Base-by-base conservation (phyloP, 129 eudicot genomes). In the Arctium minus region DNA sequence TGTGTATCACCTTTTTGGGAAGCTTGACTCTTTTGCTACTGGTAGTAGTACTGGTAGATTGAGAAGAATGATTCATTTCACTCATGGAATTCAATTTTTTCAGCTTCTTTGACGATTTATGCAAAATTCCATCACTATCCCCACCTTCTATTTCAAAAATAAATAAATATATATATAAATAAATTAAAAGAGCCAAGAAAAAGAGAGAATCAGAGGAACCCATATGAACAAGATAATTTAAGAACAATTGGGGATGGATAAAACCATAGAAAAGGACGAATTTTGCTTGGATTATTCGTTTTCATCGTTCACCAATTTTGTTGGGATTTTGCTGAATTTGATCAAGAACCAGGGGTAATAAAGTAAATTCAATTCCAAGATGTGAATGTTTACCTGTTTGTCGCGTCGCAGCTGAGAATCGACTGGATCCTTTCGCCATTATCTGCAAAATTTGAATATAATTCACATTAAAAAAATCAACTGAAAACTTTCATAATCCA, bases 1-100 rank as follows among this genome's bases (percentile, higher is more conserved):
- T 30, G 7, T n/a, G n/a, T 46, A 77, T 84, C 71, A 89, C 95
- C 88, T 83, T 89, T 91, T 62, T 89, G 37, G 90, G 88, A 80
- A 86, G 87, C 75, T 89, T 91, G 60, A 85, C 69, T 73, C 87
- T 91, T 80, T 83, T 88, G 40, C 81, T 73, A 71, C 70, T 42
- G 36, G 39, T 67, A 18, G 68, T 60, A 35, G 48, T 56, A 71
- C 79, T 77, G 40, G 82, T 70, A 64, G 69, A 9, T 33, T 60
- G 86, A 68, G 53, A 83, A 80, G 82, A 67, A 22, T 82, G 82
- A 81, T 84, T 91, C 75, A 83, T 86, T 83, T 78, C 86, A 48
- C 80, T 72, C 60, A 80, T 79, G 81, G 40, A 77, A 86, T 82
- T 88, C 86, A 86, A 77, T 68, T 69, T 79, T 80, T 84, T 88